Evolutionary conservation across 495 filamentous ascomycete species (phyloP), one percentile per base, ranked within the genome.

Genomic region (Parathielavia hyrcaniae): DNA sequence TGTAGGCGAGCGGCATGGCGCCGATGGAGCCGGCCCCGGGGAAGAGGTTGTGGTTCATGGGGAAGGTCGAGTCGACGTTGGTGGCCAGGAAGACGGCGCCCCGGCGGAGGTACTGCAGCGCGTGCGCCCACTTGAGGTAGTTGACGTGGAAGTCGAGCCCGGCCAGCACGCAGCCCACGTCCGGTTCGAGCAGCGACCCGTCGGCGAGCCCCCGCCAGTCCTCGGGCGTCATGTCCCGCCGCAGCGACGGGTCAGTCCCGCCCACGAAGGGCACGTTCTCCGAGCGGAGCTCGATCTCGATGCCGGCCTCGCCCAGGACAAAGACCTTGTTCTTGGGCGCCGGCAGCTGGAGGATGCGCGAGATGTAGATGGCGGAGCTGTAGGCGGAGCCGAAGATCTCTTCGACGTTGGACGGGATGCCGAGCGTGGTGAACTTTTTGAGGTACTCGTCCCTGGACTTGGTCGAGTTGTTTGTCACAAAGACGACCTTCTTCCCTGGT

Each of bases 391-490:
- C 89, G 72, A 97, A 97, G 67, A 98, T 88, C 75, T 99, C 95
- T 70, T 97, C 89, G 17, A 78, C 81, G 51, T 79, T 77, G 61
- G 83, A 84, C 0, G 88, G 86, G 58, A 98, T 96, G 0, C 88
- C 89, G 64, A 96, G 75, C 22, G 68, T 72, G n/a, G 86, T 83
- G 47, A 98, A 82, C 64, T 97, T 97, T 74, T 91, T 91, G 70
- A 85, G 84, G 72, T 97, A 97, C 65, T 95, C 89, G 23, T 82
- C 79, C 17, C 93, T 88, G 17, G 92, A 96, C 69, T 97, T 97
- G 30, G 93, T 97, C 69, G 89, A 95, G 79, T 99, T 99, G 72
- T 99, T 99, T 4, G 93, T 97, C 46, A 99, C 93, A 69, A 99
- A 99, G 58, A 99, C 84, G 17, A 93, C 77, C 71, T 85, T 88